These are phyloP conservation scores for Leucosporidium scottii DNA, from an alignment of 768 basidiomycete species.

Conservation along the genomic window DNA sequence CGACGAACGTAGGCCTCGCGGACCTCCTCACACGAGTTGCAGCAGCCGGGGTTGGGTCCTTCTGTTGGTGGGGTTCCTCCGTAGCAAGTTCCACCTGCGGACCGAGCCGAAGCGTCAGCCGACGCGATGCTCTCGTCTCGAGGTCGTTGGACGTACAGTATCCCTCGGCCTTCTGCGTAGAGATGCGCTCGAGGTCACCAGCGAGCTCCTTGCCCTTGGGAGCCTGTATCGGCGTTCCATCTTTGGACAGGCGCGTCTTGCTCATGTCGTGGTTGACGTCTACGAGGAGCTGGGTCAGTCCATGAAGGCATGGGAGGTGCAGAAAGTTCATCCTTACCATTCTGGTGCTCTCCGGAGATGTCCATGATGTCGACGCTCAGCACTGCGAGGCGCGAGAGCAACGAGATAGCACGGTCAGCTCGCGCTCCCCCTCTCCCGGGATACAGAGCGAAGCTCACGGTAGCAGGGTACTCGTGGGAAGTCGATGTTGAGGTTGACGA, in stretches of 20 bases:
- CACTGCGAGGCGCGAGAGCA: conserved; percentile 49
- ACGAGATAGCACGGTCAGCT: neutral
- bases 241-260: conserved; percentile 65
- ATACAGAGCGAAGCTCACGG: conserved; percentile 52
- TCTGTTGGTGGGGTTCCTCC: conserved; percentile 62
- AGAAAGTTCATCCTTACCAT: conserved; percentile 43
- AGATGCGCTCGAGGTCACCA: conserved; percentile 79
- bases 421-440: neutral
- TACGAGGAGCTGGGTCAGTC: neutral
- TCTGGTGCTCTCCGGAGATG: conserved; percentile 90
- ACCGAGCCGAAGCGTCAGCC: neutral
- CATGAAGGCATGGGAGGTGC: neutral
- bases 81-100: conserved; percentile 84
- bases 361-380: conserved; percentile 96
- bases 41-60: conserved; percentile 59
- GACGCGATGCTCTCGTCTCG: too few relatives aligned
- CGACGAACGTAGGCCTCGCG: conserved; percentile 78
- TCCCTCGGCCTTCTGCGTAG: conserved; percentile 50
- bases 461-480: conserved; percentile 98
- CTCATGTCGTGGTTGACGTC: conserved; percentile 78
- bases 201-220: conserved; percentile 52
- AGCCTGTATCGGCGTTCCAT: conserved; percentile 52
- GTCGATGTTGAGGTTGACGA: conserved; percentile 82
- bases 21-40: conserved; percentile 93
- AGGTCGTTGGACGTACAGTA: conserved; percentile 39